phyloP scores from a whole-genome alignment of 768 basidiomycete genomes.

The Serpula lacrymans region DNA sequence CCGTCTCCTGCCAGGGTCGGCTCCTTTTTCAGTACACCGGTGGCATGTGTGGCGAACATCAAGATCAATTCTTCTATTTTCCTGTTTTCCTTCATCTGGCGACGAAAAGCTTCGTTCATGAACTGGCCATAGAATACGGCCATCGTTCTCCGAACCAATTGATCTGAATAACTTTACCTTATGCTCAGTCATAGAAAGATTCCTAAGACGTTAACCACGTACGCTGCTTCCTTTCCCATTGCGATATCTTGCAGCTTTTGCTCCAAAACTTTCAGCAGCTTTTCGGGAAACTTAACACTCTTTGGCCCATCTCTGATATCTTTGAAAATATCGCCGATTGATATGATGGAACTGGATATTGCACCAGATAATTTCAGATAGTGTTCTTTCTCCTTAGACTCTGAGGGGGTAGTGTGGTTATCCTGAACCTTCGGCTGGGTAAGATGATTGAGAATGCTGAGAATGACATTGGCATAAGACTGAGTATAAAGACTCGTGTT shows the following conservation, averaged over 20 bases:
- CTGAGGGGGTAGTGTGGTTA: constrained; percentile 27
- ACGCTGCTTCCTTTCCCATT: constrained; percentile 90
- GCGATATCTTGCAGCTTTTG: constrained; percentile 88
- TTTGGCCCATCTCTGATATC: constrained; percentile 76
- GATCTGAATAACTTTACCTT: constrained; percentile 74
- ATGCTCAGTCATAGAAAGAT: neutral
- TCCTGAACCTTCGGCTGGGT: constrained; percentile 53
- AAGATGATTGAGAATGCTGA: constrained; percentile 70
- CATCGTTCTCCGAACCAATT: constrained; percentile 84
- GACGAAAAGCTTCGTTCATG: constrained; percentile 78
- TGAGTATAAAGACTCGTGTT: neutral
- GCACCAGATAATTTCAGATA: constrained; percentile 64
- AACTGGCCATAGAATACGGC: constrained; percentile 92
- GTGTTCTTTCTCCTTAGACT: constrained; percentile 59
- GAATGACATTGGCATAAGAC: constrained; percentile 4
- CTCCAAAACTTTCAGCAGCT: constrained; percentile 87
- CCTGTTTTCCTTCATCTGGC: constrained; percentile 92
- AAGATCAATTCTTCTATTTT: constrained; percentile 98
- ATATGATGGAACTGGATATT: constrained; percentile 50
- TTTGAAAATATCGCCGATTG: constrained; percentile 77
- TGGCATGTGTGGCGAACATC: constrained; percentile 91
- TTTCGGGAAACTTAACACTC: constrained; percentile 92
- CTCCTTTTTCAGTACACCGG: constrained; percentile 85
- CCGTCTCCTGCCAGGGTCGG: constrained; percentile 77
- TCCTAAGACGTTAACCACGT: no score